Base-by-base conservation (phyloP, 208 protist genomes). In the Baffinella frigidus region DNA sequence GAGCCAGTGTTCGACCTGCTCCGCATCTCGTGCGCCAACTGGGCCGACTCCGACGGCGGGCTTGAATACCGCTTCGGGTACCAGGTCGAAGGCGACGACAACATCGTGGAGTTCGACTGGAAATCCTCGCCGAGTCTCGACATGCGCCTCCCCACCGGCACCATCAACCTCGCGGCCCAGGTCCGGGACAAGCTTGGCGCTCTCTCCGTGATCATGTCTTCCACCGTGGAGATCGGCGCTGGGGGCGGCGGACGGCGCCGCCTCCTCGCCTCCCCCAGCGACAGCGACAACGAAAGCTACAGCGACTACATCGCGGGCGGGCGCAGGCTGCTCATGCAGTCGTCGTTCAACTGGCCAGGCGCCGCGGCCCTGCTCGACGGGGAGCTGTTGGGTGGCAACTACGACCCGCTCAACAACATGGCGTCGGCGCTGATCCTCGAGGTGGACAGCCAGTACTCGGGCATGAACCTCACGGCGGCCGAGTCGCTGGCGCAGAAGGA, bases 31-130 rank as follows among this genome's bases (percentile, higher is more conserved):
- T 87, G 80, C 80, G 36, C 3, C 4, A 87, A 87, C 80, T 87
- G 80, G 80, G 51, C 36, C 35, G 80, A 87, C 39, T 11, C 17
- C 3, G 80, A 87, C 14, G 35, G 35, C 7, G 80, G 39, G 43
- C 14, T 67, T n/a, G 20, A 56, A 17, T 87, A 87, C 80, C 48
- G 36, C 27, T 87, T 87, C 39, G 80, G 80, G 9, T 80, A 50
- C 71, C 41, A 17, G 71, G 56, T n/a, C n/a, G n/a, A n/a, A n/a
- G n/a, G n/a, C n/a, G n/a, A n/a, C n/a, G n/a, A n/a, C n/a, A n/a
- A n/a, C n/a, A 27, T 1, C 9, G 17, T 64, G 2, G 20, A n/a
- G 56, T 64, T n/a, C 56, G 7, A 64, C 24, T 64, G 56, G 56
- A n/a, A 3, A 14, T n/a, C 24, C 24, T n/a, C 30, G 7, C 56